phyloP scores from a whole-genome alignment of 2,329 filamentous ascomycete genomes.

The Polytolypa hystricis region DNA sequence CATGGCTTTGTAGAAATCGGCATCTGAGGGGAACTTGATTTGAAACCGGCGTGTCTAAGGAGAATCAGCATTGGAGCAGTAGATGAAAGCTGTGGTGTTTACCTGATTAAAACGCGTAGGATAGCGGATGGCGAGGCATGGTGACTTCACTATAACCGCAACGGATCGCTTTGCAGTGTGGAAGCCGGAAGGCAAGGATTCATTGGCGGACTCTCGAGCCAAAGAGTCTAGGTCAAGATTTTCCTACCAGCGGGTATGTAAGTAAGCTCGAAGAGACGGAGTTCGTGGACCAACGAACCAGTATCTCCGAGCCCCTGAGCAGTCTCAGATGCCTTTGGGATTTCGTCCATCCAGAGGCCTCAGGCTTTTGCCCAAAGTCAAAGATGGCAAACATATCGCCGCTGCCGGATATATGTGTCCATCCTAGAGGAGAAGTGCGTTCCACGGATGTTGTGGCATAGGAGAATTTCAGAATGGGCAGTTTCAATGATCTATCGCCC shows the following conservation, averaged over 20 bases:
- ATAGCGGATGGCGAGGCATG: conserved; percentile 38
- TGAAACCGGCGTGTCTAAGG: conserved; percentile 35
- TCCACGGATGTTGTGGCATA: conserved; percentile 29
- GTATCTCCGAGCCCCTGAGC: conserved; percentile 21
- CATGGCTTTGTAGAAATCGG: conserved; percentile 32
- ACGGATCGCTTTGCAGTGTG: conserved; percentile 22
- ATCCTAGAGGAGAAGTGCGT: conserved; percentile 29
- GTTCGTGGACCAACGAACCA: conserved; percentile 18
- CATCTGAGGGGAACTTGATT: conserved; percentile 30
- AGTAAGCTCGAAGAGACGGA: neutral
- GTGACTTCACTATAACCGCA: conserved; percentile 33
- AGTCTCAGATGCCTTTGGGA: conserved; percentile 25
- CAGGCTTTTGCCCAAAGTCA: conserved; percentile 17
- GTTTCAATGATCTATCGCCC: too few species aligned
- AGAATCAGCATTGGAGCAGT: conserved; percentile 7
- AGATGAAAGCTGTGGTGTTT: conserved; percentile 5
- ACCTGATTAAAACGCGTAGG: conserved; percentile 22
- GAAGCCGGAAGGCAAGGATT: conserved; percentile 8
- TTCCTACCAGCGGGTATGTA: conserved; percentile 22
- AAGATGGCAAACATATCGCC: conserved; percentile 26
- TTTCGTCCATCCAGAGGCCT: conserved; percentile 7
- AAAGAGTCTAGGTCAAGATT: conserved; percentile 29
- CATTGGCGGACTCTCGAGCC: conserved; percentile 16
- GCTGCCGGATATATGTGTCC: conserved; percentile 33
- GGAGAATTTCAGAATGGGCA: conserved; percentile 32